Base-by-base conservation (phyloP, 805 yeast species). In the Candida tibetensis region DNA sequence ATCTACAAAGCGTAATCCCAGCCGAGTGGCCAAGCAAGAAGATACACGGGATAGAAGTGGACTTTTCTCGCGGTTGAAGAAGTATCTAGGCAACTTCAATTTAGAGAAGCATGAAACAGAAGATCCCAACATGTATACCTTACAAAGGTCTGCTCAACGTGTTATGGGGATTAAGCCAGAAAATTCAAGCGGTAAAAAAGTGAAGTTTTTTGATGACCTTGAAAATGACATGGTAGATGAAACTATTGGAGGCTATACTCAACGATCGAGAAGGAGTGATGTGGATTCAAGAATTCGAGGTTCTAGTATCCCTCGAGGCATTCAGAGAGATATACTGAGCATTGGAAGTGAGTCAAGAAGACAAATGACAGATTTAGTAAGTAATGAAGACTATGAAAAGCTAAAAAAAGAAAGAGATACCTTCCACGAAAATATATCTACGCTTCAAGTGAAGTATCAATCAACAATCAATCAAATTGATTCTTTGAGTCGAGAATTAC, bases 61-160 rank as follows among this genome's bases (percentile, higher is more conserved):
- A 10, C 27, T 17, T 8, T 45, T 13, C 40, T 42, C 38, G 3
- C 40, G 45, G 28, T 37, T 52, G 18, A 30, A 49, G 23, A 36
- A 34, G 4, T 46, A 47, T 30, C 37, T 52, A 26, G 43, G 42
- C 8, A 44, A 28, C 1, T 44, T 47, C 23, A 38, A 32, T 34
- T 39, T 53, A 23, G 44, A 45, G 5, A 40, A 36, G 13, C 22
- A 35, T 27, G 53, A 46, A 12, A 19, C 38, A 8, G 49, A 44
- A n/a, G 46, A 46, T 15, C 31, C 37, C 6, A 46, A 46, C 30
- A 45, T 52, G 9, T 36, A 45, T 8, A 30, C 26, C 8, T 40
- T 57, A 23, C 44, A 42, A 21, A 32, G 41, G 7, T 53, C 58
- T 6, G 55, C 57, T 9, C 37, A 39, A 33, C 38, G 39, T 10